Evolutionary conservation across 2,329 filamentous ascomycete species (phyloP).

Genomic region (Hymenoscyphus scutula): DNA sequence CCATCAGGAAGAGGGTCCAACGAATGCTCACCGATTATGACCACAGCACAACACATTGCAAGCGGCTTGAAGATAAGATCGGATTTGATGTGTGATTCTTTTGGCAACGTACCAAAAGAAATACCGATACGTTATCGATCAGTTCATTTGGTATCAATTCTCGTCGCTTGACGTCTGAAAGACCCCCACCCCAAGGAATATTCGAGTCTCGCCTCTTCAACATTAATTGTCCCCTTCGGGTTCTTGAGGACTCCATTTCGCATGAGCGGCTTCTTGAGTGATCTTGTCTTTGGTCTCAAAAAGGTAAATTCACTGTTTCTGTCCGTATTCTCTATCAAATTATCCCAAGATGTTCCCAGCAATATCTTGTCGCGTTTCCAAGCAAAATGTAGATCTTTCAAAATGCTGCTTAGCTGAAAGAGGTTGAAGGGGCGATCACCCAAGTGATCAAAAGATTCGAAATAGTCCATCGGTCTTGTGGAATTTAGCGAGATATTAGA

Average conservation of each 20-base stretch:
- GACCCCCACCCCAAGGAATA: not conserved
- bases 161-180: not conserved
- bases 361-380: not conserved
- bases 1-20: not conserved
- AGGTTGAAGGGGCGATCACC: too few relatives aligned
- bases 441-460: not conserved
- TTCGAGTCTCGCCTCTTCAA: not conserved
- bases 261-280: not conserved
- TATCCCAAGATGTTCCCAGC: not conserved
- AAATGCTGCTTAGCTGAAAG: too few relatives aligned
- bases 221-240: not conserved
- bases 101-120: not conserved
- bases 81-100: not conserved
- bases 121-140: not conserved
- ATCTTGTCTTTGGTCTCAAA: not conserved
- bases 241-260: not conserved
- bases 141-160: not conserved
- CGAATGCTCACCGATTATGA: not conserved
- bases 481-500: not conserved
- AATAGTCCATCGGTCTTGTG: not conserved
- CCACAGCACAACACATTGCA: not conserved
- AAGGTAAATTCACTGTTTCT: not conserved
- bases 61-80: not conserved
- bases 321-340: too few relatives aligned
- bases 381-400: too few relatives aligned